Evolutionary conservation across 441 rosid genomes (phyloP).

Genomic region (Corymbia citriodora): DNA sequence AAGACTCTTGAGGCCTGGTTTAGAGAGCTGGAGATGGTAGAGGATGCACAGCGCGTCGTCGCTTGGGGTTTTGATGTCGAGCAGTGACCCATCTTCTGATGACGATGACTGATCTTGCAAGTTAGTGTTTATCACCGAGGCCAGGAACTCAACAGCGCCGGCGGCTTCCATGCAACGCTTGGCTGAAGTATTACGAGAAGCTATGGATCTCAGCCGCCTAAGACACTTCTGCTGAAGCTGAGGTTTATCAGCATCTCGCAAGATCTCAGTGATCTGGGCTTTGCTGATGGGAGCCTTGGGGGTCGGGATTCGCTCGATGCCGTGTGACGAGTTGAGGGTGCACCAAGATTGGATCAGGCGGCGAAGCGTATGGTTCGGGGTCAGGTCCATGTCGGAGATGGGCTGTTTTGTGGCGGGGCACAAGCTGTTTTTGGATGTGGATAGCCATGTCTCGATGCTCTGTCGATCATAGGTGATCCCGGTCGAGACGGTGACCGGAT

Average conservation of each 20-base stretch:
- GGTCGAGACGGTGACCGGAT: conserved; percentile 67
- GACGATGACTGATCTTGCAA: background rate
- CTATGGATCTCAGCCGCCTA: conserved; percentile 47
- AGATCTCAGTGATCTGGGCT: conserved; percentile 50
- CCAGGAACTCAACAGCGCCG: conserved; percentile 60
- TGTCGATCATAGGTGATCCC: conserved; percentile 83
- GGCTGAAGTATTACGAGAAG: conserved; percentile 45
- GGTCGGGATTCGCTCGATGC: conserved; percentile 76
- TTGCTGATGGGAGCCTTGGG: conserved; percentile 69
- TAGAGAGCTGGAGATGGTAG: conserved; percentile 51
- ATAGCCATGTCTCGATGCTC: conserved; percentile 82
- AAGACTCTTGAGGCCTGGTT: conserved; percentile 50
- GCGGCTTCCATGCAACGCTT: conserved; percentile 72
- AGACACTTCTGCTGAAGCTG: conserved; percentile 48
- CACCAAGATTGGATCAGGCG: conserved; percentile 93
- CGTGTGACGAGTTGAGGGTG: conserved; percentile 71
- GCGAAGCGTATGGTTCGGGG: conserved; percentile 82
- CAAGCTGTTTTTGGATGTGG: conserved; percentile 34
- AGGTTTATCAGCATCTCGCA: conserved; percentile 44
- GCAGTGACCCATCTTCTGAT: conserved; percentile 4
- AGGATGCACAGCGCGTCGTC: conserved; percentile 70
- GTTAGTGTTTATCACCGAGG: conserved; percentile 25
- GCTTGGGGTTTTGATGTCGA: conserved; percentile 22
- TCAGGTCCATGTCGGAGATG: conserved; percentile 43
- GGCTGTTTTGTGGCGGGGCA: conserved; percentile 76